Evolutionary conservation across 345 rosid genomes (phyloP).

Genomic region (Draba incana): DNA sequence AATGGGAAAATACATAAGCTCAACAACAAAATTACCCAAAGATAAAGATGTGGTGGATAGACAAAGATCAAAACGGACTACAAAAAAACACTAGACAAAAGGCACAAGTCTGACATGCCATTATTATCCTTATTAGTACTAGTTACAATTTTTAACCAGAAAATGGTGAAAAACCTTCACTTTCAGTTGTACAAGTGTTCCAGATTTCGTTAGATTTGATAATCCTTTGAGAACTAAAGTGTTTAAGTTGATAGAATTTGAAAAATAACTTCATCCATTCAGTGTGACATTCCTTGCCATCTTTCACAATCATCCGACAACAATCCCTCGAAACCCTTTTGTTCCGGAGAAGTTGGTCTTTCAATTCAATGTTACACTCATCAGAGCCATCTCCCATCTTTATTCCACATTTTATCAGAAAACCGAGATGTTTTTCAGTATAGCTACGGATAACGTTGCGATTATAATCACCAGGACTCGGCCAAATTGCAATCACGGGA

Average conservation of each 20-base stretch:
- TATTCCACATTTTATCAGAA: neutral
- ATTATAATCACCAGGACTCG: conserved; percentile 15
- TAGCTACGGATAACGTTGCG: neutral
- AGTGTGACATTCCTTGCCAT: conserved; percentile 11
- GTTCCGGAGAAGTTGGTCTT: neutral
- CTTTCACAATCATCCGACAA: conserved; percentile 14
- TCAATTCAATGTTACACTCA: neutral
- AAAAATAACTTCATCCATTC: neutral
- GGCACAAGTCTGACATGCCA: neutral
- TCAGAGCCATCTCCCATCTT: neutral
- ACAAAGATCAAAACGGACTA: too few relatives aligned
- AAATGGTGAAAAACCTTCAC: conserved; percentile 4
- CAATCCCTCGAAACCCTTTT: conserved; percentile 2
- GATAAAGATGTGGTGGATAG: too few relatives aligned
- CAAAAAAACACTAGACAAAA: too few relatives aligned
- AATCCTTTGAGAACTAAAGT: neutral
- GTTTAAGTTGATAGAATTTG: neutral
- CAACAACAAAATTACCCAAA: too few relatives aligned
- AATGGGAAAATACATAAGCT: too few relatives aligned
- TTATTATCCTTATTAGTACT: neutral
- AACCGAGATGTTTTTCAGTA: neutral
- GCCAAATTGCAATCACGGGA: neutral
- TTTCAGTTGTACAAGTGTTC: conserved; percentile 5
- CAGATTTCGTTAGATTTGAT: conserved; percentile 1
- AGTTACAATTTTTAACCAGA: neutral